Evolutionary conservation across 768 basidiomycete species (phyloP).

Genomic region (Lactarius pseudohatsudake): DNA sequence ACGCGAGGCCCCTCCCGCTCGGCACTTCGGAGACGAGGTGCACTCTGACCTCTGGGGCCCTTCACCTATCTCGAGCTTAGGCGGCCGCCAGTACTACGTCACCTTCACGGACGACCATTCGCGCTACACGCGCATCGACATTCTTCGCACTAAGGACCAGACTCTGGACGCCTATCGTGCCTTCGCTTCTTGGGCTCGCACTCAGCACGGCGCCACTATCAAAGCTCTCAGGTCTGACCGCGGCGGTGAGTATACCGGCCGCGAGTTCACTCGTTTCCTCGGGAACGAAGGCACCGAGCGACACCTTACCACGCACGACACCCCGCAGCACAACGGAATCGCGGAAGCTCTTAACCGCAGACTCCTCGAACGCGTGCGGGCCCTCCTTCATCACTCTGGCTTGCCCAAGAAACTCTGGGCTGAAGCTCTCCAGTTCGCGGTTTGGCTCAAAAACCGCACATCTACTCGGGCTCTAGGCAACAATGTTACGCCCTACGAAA

Average conservation of each 20-base stretch:
- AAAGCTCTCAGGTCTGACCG: no score
- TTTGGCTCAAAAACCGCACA: constrained; percentile 16
- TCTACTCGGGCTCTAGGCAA: constrained; percentile 29
- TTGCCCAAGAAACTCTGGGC: constrained; percentile 34
- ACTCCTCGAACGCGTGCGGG: background rate
- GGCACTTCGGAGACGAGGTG: no score
- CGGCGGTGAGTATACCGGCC: background rate
- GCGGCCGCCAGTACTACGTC: no score
- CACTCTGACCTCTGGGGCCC: no score
- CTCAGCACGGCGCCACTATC: no score
- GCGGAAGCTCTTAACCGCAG: constrained; percentile 3
- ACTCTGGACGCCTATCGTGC: no score
- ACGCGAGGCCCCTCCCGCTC: no score
- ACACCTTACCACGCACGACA: background rate
- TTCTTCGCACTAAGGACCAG: constrained; percentile 2
- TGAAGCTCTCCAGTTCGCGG: constrained; percentile 29
- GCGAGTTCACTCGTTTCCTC: no score
- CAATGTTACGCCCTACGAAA: constrained; percentile 33
- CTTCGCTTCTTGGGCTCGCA: no score
- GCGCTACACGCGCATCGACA: background rate
- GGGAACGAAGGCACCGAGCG: no score
- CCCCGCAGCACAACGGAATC: background rate
- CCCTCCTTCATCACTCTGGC: background rate
- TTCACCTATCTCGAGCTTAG: no score
- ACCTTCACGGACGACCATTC: no score